phyloP scores from a whole-genome alignment of 2,329 filamentous ascomycete species.

The Clathrospora elynae region DNA sequence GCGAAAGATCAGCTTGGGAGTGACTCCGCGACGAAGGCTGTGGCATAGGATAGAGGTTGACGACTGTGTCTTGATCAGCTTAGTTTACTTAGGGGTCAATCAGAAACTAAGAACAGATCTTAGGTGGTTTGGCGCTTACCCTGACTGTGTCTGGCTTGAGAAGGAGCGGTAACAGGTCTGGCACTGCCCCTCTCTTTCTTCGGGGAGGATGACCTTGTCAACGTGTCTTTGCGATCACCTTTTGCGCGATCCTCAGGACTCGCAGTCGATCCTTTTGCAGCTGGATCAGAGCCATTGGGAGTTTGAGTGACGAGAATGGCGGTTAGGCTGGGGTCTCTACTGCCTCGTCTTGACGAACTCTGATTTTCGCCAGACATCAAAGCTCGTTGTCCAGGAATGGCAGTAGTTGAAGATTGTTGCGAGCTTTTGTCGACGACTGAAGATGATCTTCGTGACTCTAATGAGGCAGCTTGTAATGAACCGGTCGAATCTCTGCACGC shows the following conservation, averaged over 20 bases:
- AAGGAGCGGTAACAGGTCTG: slow-evolving; percentile 46
- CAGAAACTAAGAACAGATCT: slow-evolving; percentile 16
- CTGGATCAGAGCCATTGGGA: slow-evolving; percentile 35
- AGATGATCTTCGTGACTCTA: slow-evolving; percentile 40
- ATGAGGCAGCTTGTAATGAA: slow-evolving; percentile 28
- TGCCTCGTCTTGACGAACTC: slow-evolving; percentile 45
- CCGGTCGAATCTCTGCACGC: slow-evolving; percentile 37
- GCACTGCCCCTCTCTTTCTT: slow-evolving; percentile 33
- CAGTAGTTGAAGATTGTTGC: slow-evolving; percentile 38
- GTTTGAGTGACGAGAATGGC: slow-evolving; percentile 48
- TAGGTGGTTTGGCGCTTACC: slow-evolving; percentile 34
- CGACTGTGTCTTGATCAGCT: slow-evolving; percentile 24
- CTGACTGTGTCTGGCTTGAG: slow-evolving; percentile 40
- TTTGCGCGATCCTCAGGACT: slow-evolving; percentile 23
- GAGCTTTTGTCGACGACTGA: slow-evolving; percentile 36
- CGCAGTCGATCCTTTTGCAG: slow-evolving; percentile 22
- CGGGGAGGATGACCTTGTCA: slow-evolving; percentile 33
- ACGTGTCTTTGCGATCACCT: slow-evolving; percentile 39
- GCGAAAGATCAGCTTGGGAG: slow-evolving; percentile 42
- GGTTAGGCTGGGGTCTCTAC: slow-evolving; percentile 48
- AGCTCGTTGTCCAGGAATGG: slow-evolving; percentile 23
- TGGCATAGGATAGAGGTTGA: slow-evolving; percentile 38
- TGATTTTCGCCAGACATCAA: slow-evolving; percentile 40
- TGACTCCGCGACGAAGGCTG: slow-evolving; percentile 41
- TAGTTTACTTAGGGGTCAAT: not conserved